phyloP scores from a whole-genome alignment of 2,329 filamentous ascomycete genomes.

The Cercospora sp. region DNA sequence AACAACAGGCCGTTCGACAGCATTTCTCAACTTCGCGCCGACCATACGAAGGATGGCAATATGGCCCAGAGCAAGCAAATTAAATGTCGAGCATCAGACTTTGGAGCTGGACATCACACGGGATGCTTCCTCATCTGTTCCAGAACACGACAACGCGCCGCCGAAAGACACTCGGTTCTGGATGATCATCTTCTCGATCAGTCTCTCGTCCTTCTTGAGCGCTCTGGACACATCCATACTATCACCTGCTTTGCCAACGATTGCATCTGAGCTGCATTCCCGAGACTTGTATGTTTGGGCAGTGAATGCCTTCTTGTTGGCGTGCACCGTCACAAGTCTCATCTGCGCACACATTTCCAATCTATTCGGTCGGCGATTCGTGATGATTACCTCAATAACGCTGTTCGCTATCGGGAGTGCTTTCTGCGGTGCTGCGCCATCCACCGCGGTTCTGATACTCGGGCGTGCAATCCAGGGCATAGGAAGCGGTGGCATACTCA shows the following conservation, averaged over 20 bases:
- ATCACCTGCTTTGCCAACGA: slow-evolving; percentile 27
- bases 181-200: slow-evolving; percentile 49
- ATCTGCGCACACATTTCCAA: slow-evolving; percentile 45
- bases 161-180: slow-evolving; percentile 14
- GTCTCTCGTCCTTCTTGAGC: slow-evolving; percentile 56
- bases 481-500: slow-evolving; percentile 60
- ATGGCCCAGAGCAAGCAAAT: not conserved
- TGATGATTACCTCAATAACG: slow-evolving; percentile 59
- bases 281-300: slow-evolving; percentile 55
- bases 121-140: not conserved
- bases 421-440: slow-evolving; percentile 55
- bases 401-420: slow-evolving; percentile 55
- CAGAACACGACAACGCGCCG: slow-evolving; percentile 13
- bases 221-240: slow-evolving; percentile 55
- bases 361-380: slow-evolving; percentile 59
- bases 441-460: slow-evolving; percentile 59
- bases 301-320: slow-evolving; percentile 53
- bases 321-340: slow-evolving; percentile 39
- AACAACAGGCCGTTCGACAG: not conserved
- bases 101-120: slow-evolving; percentile 2
- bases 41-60: slow-evolving; percentile 9
- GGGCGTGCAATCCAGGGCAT: slow-evolving; percentile 61
- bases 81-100: slow-evolving; percentile 3
- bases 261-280: slow-evolving; percentile 49
- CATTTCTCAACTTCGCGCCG: not conserved